Evolutionary conservation across 2,329 filamentous ascomycete genomes (phyloP).

Genomic region (Cercospora sojina): DNA sequence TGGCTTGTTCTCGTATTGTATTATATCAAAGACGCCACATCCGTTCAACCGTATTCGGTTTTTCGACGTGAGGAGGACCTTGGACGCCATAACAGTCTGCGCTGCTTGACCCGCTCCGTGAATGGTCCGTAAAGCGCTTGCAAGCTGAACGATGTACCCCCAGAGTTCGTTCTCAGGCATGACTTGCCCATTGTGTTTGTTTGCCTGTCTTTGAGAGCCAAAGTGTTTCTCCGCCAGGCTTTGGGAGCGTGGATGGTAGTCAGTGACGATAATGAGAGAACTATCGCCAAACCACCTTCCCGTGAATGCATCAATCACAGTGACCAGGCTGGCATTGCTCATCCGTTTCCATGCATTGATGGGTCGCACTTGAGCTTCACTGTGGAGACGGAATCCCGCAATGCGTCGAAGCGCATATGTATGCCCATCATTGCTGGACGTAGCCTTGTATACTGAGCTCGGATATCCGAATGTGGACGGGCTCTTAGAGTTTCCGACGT

Average conservation of each 20-base stretch:
- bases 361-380: slow-evolving; percentile 81
- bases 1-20: slow-evolving; percentile 72
- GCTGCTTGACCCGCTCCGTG: slow-evolving; percentile 80
- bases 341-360: slow-evolving; percentile 89
- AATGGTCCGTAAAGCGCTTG: slow-evolving; percentile 82
- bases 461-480: slow-evolving; percentile 78
- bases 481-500: slow-evolving; percentile 76
- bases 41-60: slow-evolving; percentile 85
- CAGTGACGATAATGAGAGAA: slow-evolving; percentile 88
- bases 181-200: slow-evolving; percentile 20
- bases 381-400: slow-evolving; percentile 84
- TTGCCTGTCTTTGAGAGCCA: slow-evolving; percentile 29
- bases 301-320: slow-evolving; percentile 88
- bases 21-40: slow-evolving; percentile 85
- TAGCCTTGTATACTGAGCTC: slow-evolving; percentile 94
- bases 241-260: slow-evolving; percentile 88
- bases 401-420: slow-evolving; percentile 84
- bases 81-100: slow-evolving; percentile 79
- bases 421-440: slow-evolving; percentile 81
- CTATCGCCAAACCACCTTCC: slow-evolving; percentile 90
- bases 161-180: slow-evolving; percentile 71
- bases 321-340: slow-evolving; percentile 76
- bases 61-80: slow-evolving; percentile 86
- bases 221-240: slow-evolving; percentile 84
- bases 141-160: slow-evolving; percentile 89